phyloP scores from a whole-genome alignment of 2,329 filamentous ascomycete genomes.

The Albifimbria verrucaria region DNA sequence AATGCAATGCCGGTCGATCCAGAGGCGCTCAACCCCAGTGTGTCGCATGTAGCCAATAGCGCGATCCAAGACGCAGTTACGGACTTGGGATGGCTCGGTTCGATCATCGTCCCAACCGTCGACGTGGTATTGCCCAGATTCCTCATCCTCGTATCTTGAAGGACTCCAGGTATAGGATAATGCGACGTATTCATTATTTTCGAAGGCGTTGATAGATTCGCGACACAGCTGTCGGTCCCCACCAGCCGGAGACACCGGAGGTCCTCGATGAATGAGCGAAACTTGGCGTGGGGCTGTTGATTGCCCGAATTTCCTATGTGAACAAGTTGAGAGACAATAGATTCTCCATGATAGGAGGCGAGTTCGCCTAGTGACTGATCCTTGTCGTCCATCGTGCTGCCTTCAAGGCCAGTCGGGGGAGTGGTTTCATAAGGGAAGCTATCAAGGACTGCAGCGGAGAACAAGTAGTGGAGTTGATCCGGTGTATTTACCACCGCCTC shows the following conservation, averaged over 20 bases:
- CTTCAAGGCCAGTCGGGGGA: not conserved
- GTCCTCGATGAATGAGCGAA: not conserved
- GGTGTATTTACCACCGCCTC: not conserved
- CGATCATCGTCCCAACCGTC: slow-evolving; percentile 7
- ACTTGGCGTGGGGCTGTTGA: not conserved
- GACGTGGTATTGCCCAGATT: slow-evolving; percentile 11
- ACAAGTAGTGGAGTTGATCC: not conserved
- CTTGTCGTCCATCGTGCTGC: not conserved
- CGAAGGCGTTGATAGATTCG: not conserved
- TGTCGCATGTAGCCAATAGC: slow-evolving; percentile 19
- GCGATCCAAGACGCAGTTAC: slow-evolving; percentile 20
- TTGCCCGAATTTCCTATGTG: not conserved
- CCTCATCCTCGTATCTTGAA: slow-evolving; percentile 11
- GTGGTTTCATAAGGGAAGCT: not conserved
- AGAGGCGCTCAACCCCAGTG: slow-evolving; percentile 15
- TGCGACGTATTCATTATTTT: slow-evolving; percentile 14
- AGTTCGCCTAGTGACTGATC: not conserved
- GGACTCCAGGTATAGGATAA: slow-evolving; percentile 19
- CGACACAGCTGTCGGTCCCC: slow-evolving; percentile 1
- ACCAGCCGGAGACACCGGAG: slow-evolving; percentile 1
- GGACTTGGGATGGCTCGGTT: slow-evolving; percentile 13
- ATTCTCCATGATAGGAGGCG: not conserved
- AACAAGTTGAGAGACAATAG: not conserved
- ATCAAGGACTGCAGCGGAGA: not conserved
- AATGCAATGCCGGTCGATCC: slow-evolving; percentile 27